These are phyloP conservation scores for Diaporthe vaccinii DNA, from an alignment of 2,329 filamentous ascomycete genomes.

Conservation along the genomic window DNA sequence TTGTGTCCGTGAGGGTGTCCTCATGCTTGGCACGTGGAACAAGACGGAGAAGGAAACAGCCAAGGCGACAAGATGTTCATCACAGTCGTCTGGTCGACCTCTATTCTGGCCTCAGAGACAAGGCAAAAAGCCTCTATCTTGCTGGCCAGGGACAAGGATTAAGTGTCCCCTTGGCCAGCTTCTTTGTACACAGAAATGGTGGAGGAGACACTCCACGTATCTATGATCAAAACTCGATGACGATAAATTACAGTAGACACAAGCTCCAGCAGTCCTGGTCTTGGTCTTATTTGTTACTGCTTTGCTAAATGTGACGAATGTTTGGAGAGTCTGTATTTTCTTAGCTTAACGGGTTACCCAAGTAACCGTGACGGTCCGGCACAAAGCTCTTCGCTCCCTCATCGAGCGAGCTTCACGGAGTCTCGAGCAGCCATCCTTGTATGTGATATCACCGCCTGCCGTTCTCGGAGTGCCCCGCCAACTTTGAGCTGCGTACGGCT, in stretches of 20 bases:
- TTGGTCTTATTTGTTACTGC: background rate
- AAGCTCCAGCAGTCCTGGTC: background rate
- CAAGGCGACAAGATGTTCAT: background rate
- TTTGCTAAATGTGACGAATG: background rate
- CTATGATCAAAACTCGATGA: conserved; percentile 8
- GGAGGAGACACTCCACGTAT: conserved; percentile 12
- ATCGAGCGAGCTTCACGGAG: background rate
- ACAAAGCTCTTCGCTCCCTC: background rate
- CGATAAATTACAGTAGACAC: conserved; percentile 6
- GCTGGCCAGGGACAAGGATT: background rate
- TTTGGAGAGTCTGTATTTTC: background rate
- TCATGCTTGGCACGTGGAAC: background rate
- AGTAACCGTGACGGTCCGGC: background rate
- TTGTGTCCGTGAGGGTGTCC: background rate
- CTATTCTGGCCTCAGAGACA: background rate
- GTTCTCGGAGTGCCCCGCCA: conserved; percentile 26
- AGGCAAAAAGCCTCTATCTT: background rate
- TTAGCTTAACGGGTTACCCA: background rate
- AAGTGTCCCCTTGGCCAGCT: background rate
- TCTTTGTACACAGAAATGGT: conserved; percentile 1
- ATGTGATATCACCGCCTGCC: conserved; percentile 5
- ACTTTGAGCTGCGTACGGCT: background rate
- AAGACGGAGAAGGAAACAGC: background rate
- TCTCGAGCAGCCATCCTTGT: conserved; percentile 26
- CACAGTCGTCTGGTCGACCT: background rate